Conservation (phyloP, 371 early-diverging fungal species). For the Entomophthora muscae region DNA sequence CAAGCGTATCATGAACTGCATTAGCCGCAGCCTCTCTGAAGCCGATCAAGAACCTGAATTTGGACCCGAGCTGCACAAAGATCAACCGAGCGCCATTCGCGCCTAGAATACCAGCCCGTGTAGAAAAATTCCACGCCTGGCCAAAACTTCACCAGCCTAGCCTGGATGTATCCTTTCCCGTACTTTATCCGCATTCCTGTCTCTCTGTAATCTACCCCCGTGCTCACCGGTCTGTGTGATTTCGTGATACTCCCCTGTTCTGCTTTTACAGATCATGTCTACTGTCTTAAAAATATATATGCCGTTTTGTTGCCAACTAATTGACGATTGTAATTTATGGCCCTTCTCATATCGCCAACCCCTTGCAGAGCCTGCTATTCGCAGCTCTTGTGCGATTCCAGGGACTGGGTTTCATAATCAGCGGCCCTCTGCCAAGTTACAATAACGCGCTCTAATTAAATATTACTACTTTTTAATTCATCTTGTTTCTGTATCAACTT, state of each 20-base stretch:
- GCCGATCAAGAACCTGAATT: background rate
- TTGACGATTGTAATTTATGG: too few relatives aligned
- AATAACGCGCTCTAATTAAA: too few relatives aligned
- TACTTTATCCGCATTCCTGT: background rate
- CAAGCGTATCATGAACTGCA: constrained; percentile 3
- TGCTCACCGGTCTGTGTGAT: background rate
- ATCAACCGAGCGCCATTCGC: background rate
- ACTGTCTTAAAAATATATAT: background rate
- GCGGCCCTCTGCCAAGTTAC: too few relatives aligned
- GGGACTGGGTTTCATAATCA: too few relatives aligned
- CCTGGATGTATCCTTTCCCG: background rate
- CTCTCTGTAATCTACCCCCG: background rate
- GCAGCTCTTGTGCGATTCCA: too few relatives aligned
- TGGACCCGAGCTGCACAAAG: background rate
- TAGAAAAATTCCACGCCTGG: too few relatives aligned
- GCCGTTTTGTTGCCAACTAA: background rate
- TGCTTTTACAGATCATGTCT: background rate
- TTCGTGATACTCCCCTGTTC: background rate
- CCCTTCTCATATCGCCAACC: too few relatives aligned
- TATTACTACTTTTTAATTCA: too few relatives aligned
- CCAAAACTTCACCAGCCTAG: too few relatives aligned
- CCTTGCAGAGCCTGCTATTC: too few relatives aligned
- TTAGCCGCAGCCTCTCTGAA: background rate
- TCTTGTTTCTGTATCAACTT: too few relatives aligned
- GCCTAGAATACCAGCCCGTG: background rate